These are phyloP conservation scores for Beta macrorhiza DNA, from an alignment of 179 eudicot species.

Conservation along the genomic window DNA sequence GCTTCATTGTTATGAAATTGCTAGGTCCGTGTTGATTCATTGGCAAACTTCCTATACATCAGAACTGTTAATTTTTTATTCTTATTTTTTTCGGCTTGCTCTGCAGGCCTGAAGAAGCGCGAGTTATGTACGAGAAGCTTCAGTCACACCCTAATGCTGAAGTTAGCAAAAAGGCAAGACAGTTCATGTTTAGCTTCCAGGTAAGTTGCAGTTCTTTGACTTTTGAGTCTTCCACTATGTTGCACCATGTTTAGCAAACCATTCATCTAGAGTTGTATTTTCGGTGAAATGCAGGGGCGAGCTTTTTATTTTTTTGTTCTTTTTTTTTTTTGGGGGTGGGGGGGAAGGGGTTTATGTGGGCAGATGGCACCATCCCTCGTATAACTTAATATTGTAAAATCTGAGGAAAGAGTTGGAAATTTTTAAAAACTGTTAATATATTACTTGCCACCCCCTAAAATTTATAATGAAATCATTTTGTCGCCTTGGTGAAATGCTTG, in stretches of 20 bases:
- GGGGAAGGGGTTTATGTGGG: too few relatives aligned
- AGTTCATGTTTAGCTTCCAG: slow-evolving; percentile 71
- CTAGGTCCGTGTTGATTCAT: neutral
- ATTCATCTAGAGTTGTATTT: neutral
- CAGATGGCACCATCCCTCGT: too few relatives aligned
- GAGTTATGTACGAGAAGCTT: slow-evolving; percentile 77
- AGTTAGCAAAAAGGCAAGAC: slow-evolving; percentile 74
- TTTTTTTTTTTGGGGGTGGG: too few relatives aligned
- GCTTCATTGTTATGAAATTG: slow-evolving; percentile 1
- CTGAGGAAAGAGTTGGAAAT: too few relatives aligned
- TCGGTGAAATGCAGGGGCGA: too few relatives aligned
- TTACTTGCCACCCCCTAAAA: too few relatives aligned
- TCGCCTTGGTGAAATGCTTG: neutral
- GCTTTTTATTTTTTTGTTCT: too few relatives aligned
- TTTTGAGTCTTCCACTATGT: neutral
- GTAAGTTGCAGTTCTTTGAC: slow-evolving; percentile 32
- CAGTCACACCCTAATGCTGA: slow-evolving; percentile 69
- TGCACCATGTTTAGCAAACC: neutral
- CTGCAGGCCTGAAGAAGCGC: slow-evolving; percentile 72
- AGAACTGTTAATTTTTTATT: neutral
- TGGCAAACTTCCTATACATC: neutral
- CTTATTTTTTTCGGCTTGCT: slow-evolving; percentile 1
- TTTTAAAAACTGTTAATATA: too few relatives aligned
- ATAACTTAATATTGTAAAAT: too few relatives aligned
- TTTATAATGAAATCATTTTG: too few relatives aligned